These are phyloP conservation scores for Trypanosoma platydactyli DNA, from an alignment of 208 protist genomes.

Conservation along the genomic window DNA sequence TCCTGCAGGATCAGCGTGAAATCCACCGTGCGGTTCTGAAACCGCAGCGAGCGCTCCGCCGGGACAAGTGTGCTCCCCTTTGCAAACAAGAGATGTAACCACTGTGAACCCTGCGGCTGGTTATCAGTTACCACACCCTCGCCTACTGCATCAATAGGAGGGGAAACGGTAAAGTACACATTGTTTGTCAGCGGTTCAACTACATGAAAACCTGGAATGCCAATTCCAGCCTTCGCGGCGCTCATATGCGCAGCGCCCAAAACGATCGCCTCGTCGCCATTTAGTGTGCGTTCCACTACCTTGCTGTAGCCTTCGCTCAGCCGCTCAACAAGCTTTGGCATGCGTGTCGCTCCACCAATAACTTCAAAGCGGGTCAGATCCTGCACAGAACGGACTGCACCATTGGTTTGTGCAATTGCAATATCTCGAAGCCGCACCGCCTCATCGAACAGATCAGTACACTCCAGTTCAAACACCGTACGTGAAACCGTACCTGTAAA, in stretches of 20 bases:
- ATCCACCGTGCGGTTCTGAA: conserved; percentile 32
- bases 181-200: conserved; percentile 52
- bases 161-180: conserved; percentile 37
- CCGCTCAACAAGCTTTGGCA: conserved; percentile 65
- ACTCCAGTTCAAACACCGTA: conserved; percentile 67
- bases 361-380: conserved; percentile 67
- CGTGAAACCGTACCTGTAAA: conserved; percentile 57
- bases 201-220: conserved; percentile 25
- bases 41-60: conserved; percentile 27
- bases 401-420: conserved; percentile 30
- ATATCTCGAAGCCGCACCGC: conserved; percentile 43
- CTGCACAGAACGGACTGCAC: conserved; percentile 1
- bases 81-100: conserved; percentile 28
- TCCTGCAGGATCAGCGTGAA: conserved; percentile 34
- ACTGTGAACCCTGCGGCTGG: background rate
- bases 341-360: conserved; percentile 78
- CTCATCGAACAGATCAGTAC: conserved; percentile 56
- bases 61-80: conserved; percentile 29
- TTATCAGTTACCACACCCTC: background rate
- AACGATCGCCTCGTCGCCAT: conserved; percentile 83
- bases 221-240: conserved; percentile 26
- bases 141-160: conserved; percentile 1
- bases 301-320: conserved; percentile 41
- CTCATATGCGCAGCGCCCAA: conserved; percentile 64
- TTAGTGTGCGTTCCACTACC: conserved; percentile 75